Evolutionary conservation across 371 early-diverging fungal species (phyloP).

Genomic region (Polyrhizophydium stewartii): DNA sequence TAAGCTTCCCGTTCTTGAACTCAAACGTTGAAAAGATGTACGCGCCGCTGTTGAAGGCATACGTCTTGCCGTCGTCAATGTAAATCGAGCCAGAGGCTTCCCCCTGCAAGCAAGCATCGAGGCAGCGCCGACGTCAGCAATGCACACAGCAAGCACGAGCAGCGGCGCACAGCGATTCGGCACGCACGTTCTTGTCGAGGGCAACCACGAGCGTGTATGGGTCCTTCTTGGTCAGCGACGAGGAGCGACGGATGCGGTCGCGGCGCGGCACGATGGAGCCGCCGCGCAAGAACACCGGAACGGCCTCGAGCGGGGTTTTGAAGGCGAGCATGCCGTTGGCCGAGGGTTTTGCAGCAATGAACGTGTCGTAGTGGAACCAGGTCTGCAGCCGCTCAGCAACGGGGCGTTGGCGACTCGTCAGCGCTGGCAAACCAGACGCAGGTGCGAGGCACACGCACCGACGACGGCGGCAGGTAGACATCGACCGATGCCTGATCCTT

Average conservation of each 20-base stretch:
- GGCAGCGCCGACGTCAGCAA: not conserved
- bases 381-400: conserved; percentile 24
- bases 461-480: conserved; percentile 63
- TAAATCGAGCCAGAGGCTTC: conserved; percentile 75
- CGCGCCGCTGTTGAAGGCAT: conserved; percentile 54
- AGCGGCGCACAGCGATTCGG: not conserved
- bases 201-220: conserved; percentile 90
- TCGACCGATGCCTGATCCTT: conserved; percentile 50
- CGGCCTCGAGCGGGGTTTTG: conserved; percentile 63
- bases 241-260: conserved; percentile 82
- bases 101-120: conserved; percentile 32
- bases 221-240: conserved; percentile 73
- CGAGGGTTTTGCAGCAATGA: conserved; percentile 24
- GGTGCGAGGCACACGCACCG: conserved; percentile 14
- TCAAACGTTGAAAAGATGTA: conserved; percentile 53
- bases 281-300: conserved; percentile 82
- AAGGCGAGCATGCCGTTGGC: conserved; percentile 44
- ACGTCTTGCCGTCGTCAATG: conserved; percentile 88
- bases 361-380: conserved; percentile 77
- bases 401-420: not conserved
- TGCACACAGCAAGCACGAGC: not conserved
- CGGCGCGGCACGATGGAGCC: conserved; percentile 84
- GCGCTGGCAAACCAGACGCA: not conserved
- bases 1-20: conserved; percentile 34
- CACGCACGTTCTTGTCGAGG: conserved; percentile 40